A percentile compares a stretch with the other conserved stretches of the same genome.
Evolutionary conservation across 768 basidiomycete species (phyloP).

Genomic region (Jaapia argillacea): DNA sequence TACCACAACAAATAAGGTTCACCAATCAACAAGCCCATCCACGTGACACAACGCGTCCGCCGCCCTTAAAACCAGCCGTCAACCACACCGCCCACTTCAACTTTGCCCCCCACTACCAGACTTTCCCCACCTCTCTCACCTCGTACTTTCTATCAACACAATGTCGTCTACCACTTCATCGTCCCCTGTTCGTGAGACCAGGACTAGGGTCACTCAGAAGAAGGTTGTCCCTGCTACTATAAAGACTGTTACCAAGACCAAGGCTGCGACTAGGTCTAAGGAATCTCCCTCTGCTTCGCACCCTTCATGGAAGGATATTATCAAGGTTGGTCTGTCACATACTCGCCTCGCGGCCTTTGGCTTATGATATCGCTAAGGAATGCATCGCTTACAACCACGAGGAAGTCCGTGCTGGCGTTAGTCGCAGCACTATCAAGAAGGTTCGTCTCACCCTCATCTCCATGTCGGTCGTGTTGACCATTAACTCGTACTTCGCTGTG

Average conservation of each 20-base stretch:
- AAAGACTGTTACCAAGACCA: slow-evolving; percentile 9
- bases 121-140: not conserved
- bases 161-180: not conserved
- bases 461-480: not conserved
- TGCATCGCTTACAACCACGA: slow-evolving; percentile 59
- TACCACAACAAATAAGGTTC: not conserved
- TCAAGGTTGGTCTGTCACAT: slow-evolving; percentile 16
- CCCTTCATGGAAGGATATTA: slow-evolving; percentile 29
- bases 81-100: slow-evolving; percentile 3
- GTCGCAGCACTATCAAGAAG: slow-evolving; percentile 66
- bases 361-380: slow-evolving; percentile 35
- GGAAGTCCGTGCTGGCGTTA: slow-evolving; percentile 63
- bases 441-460: slow-evolving; percentile 8
- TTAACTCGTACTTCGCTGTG: slow-evolving; percentile 1
- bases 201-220: slow-evolving; percentile 7
- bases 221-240: slow-evolving; percentile 1
- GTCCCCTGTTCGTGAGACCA: not conserved
- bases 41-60: slow-evolving; percentile 8
- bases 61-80: slow-evolving; percentile 13
- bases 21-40: not conserved
- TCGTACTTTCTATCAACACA: not conserved
- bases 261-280: slow-evolving; percentile 6
- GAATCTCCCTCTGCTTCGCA: slow-evolving; percentile 13
- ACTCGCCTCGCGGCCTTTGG: not conserved
- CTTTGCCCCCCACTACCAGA: not conserved